Conservation (phyloP, 129 eudicot species). For the Centrapalus pauciflorus region DNA sequence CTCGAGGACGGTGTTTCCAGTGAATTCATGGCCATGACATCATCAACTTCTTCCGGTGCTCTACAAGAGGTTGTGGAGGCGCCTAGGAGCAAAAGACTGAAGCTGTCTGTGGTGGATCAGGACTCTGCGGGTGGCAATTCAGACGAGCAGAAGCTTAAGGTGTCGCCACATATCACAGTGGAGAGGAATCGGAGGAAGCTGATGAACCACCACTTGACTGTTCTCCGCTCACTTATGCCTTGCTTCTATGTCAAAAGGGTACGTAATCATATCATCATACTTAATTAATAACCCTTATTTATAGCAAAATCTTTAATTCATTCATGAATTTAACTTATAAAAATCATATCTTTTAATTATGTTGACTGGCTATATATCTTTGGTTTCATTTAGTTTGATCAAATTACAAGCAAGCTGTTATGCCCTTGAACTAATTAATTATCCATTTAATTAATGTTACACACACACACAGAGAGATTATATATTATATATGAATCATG, state of each 20-base stretch:
- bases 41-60: constrained; percentile 20
- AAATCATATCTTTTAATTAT: too few species aligned
- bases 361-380: too few species aligned
- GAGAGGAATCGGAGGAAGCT: constrained; percentile 92
- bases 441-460: too few species aligned
- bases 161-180: constrained; percentile 67
- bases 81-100: constrained; percentile 50
- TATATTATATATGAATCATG: not conserved
- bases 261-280: constrained; percentile 10
- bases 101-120: constrained; percentile 17
- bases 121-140: constrained; percentile 14
- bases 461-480: too few species aligned
- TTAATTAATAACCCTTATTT: not conserved
- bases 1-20: constrained; percentile 42
- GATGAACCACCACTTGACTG: constrained; percentile 73
- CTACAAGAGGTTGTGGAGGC: constrained; percentile 30
- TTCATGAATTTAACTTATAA: too few species aligned
- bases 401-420: too few species aligned
- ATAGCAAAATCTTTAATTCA: too few species aligned
- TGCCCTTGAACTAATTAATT: too few species aligned
- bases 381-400: too few species aligned
- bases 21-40: constrained; percentile 22
- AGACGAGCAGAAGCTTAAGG: constrained; percentile 42
- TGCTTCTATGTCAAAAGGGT: constrained; percentile 85
- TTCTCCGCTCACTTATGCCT: constrained; percentile 87